Base-by-base conservation (phyloP, 768 basidiomycete species). In the Mycena amicta region DNA sequence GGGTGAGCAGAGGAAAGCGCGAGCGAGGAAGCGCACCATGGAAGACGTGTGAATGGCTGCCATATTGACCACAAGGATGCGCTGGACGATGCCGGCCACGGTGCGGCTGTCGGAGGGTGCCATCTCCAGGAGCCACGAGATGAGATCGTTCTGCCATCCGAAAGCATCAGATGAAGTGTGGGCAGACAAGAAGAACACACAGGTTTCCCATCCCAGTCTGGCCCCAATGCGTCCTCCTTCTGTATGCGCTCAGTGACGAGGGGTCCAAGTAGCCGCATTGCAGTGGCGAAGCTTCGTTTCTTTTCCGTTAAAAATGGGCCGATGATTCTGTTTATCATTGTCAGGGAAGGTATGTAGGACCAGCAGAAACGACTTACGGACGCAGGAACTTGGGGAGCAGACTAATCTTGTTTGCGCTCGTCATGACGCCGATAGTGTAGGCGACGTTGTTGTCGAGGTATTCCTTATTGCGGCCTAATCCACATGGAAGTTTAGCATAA, bases 31-130 rank as follows among this genome's bases (percentile, higher is more conserved):
- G 63, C 74, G 29, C 56, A 82, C 80, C 57, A 74, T 70, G 5
- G 74, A 71, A 1, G 71, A 66, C 0, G 72, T 77, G 56, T 77
- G 75, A 31, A 68, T 70, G 2, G 72, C 66, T 0, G 72, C 73
- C 52, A 78, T 73, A 62, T 77, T 76, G 39, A 71, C 53, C 2
- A 63, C 46, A 5, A 78, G 61, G 2, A 77, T 58, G 23, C 67
- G 67, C 11, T 65, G 57, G 3, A 41, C 40, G 22, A 72, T 51
- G 1, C 59, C 53, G 6, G 60, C 50, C 2, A 59, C 47, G 3
- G 63, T 64, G 12, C 55, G 61, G 18, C 62, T 57, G 18, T 67
- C 60, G 22, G 59, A 63, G 12, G 50, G 27, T 1, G 69, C 71
- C 2, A 57, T 59, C 2, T 71, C 70, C 41, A 77, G 60, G 5